Base-by-base conservation (phyloP, 352 stramenopile species). In the Pythium inflatum region DNA sequence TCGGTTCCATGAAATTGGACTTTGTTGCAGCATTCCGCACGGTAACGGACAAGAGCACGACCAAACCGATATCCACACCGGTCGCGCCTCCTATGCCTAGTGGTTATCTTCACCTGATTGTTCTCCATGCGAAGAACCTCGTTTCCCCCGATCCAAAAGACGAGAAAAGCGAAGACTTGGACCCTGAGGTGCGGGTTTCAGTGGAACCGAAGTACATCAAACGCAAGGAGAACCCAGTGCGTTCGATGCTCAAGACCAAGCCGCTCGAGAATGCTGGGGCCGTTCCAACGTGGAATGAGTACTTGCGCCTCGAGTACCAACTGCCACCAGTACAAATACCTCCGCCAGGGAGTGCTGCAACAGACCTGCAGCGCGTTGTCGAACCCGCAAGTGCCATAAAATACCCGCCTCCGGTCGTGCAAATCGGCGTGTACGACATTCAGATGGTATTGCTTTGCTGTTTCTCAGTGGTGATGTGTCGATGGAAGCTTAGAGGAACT, bases 141-240 rank as follows among this genome's bases (percentile, higher is more conserved):
- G 63, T 85, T 28, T 65, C 78, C 12, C 77, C 77, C 2, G 58
- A 67, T 28, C 36, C 68, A 3, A 70, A 69, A 20, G 57, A 68
- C 0, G 74, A 82, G 36, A 72, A 61, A 41, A 43, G 66, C 2
- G 66, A 72, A 16, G 78, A 85, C 8, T 51, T 88, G n/a, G 80
- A 88, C 24, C 78, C 78, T 1, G 80, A 88, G 71, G 80, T 88
- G 8, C 78, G 80, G 0, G 27, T 88, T 7, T 69, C 68, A 2
- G 72, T 86, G 18, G 80, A 88, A 43, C 80, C 80, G 2, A 81
- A 82, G 43, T 83, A 81, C 54, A 75, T 83, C 40, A 79, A 79
- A 54, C 66, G 78, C 9, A 88, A 88, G 60, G 75, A 88, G 9
- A 81, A 85, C 33, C 75, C 76, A 13, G 70, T 82, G 4, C 67